Evolutionary conservation across 2,329 filamentous ascomycete genomes (phyloP), one percentile per base, ranked within the genome.

Genomic region (Fusarium praegraminearum): DNA sequence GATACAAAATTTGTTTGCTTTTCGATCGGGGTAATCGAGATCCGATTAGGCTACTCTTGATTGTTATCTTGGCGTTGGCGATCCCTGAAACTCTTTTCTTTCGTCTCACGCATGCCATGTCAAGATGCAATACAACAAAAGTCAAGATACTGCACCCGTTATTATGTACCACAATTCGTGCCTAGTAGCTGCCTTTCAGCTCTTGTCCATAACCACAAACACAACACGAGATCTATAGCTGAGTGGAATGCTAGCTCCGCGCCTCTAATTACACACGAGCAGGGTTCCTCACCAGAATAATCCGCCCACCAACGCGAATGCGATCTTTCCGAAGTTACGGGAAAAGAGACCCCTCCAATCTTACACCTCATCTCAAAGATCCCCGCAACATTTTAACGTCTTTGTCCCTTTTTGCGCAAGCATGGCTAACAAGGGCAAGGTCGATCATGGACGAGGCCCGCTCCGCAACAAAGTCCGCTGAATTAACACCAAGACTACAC

Each of bases 11-110:
- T 41, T 43, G 35, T 32, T 36, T 53, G 30, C n/a, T 43, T 50
- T 43, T 52, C n/a, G 16, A 41, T 73, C 65, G 65, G 61, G 43
- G 24, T n/a, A 74, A 74, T 67, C 60, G 67, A 68, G 67, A 68
- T 74, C 69, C 61, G 67, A 73, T 62, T 58, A 51, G 41, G 57
- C 50, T 59, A 50, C 51, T n/a, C n/a, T 20, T 22, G 10, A 28
- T 47, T 55, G 33, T 40, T 49, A 58, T 45, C 60, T 51, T 58
- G 51, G 38, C 38, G 5, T 28, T 51, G 49, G 7, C 33, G 24
- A 52, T 52, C 49, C 28, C 53, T 40, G 40, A 64, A 59, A 56
- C 50, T 53, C 45, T 70, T 20, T 47, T 46, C 47, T 24, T 7
- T n/a, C 3, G 18, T 51, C 13, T 15, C 11, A 15, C 28, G 24